Conservation (phyloP, 2,329 filamentous ascomycete genomes). For the Hirsutella thompsonii region DNA sequence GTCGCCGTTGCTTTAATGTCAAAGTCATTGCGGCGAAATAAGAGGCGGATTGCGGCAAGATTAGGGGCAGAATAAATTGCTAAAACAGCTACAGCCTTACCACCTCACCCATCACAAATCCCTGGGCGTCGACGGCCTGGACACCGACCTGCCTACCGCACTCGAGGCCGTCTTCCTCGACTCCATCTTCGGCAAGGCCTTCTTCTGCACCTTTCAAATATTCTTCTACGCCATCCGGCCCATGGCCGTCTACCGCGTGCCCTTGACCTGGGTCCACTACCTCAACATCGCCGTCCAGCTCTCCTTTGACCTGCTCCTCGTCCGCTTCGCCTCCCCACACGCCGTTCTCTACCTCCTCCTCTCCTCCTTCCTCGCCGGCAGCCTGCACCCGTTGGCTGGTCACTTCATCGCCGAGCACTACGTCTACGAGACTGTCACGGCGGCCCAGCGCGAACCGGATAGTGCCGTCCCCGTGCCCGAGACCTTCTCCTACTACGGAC, state of each 20-base stretch:
- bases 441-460: slow-evolving; percentile 40
- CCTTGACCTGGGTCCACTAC: slow-evolving; percentile 73
- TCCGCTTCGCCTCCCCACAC: slow-evolving; percentile 45
- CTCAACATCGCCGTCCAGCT: slow-evolving; percentile 71
- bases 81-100: slow-evolving; percentile 71
- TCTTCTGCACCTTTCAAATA: slow-evolving; percentile 99
- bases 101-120: slow-evolving; percentile 99
- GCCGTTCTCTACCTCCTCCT: slow-evolving; percentile 73
- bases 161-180: slow-evolving; percentile 88
- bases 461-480: slow-evolving; percentile 65
- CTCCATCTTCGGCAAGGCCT: slow-evolving; percentile 90
- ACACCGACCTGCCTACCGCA: slow-evolving; percentile 88
- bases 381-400: slow-evolving; percentile 83
- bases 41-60: too few relatives aligned
- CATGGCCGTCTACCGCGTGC: slow-evolving; percentile 84
- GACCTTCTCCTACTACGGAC: slow-evolving; percentile 94
- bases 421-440: slow-evolving; percentile 55
- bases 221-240: slow-evolving; percentile 95
- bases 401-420: slow-evolving; percentile 99
- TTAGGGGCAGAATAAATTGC: too few relatives aligned
- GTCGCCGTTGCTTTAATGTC: background rate
- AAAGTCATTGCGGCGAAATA: too few relatives aligned
- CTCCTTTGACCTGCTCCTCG: slow-evolving; percentile 60
- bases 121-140: slow-evolving; percentile 86
- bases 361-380: slow-evolving; percentile 87